Evolutionary conservation across 1,284 basidiomycete genomes (phyloP).

Genomic region (Papiliotrema laurentii): DNA sequence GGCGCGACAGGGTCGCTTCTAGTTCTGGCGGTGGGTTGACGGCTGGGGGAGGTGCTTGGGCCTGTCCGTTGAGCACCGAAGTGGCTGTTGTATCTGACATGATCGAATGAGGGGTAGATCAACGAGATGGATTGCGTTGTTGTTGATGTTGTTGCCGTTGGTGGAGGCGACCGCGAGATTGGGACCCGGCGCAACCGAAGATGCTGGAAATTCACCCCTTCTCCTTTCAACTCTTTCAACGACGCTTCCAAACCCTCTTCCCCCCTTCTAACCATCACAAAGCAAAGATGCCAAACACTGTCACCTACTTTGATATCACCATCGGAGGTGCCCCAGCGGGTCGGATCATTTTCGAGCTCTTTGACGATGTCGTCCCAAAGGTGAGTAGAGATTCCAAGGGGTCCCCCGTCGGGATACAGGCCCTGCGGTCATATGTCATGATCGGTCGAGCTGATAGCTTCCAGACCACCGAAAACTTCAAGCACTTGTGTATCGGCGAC

Average conservation of each 20-base stretch:
- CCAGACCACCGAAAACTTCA: slow-evolving; percentile 77
- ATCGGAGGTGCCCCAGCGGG: slow-evolving; percentile 59
- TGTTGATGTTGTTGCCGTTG: not conserved
- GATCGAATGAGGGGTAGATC: not conserved
- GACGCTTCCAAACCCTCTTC: not conserved
- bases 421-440: no score
- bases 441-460: not conserved
- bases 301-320: slow-evolving; percentile 68
- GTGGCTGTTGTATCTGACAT: not conserved
- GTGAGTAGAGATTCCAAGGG: no score
- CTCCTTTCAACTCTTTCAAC: not conserved
- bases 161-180: not conserved
- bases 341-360: slow-evolving; percentile 78
- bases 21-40: slow-evolving; percentile 57
- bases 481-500: slow-evolving; percentile 77
- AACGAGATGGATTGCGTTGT: not conserved
- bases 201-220: slow-evolving; percentile 1
- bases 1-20: slow-evolving; percentile 68
- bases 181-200: not conserved
- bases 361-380: slow-evolving; percentile 58
- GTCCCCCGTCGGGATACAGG: no score
- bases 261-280: not conserved
- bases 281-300: slow-evolving; percentile 43
- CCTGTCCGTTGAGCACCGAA: not conserved
- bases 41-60: slow-evolving; percentile 30